These are phyloP conservation scores for Przewalskia tangutica DNA, from an alignment of 257 asterid species.

Conservation along the genomic window DNA sequence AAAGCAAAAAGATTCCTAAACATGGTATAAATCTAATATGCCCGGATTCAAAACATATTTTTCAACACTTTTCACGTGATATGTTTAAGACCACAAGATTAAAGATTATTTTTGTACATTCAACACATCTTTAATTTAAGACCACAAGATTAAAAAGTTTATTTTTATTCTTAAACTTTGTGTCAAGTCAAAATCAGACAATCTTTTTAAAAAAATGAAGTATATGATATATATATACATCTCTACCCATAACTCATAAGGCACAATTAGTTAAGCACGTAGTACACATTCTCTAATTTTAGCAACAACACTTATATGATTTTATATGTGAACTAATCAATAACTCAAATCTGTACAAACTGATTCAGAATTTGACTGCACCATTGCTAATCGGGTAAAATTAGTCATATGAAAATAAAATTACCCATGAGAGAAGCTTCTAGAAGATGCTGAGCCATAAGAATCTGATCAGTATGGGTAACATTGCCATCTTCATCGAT, in stretches of 20 bases:
- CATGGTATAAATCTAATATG: no score
- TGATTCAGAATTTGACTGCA: neutral
- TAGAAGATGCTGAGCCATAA: slow-evolving; percentile 52
- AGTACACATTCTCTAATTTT: neutral
- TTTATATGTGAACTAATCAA: neutral
- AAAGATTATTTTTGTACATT: no score
- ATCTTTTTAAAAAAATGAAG: no score
- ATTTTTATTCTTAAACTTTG: no score
- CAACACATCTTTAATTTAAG: no score
- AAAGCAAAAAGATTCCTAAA: no score
- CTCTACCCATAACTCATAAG: neutral
- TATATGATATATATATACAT: neutral
- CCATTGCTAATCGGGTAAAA: neutral
- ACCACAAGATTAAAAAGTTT: no score
- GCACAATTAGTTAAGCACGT: neutral
- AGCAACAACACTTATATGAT: neutral
- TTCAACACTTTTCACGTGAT: neutral
- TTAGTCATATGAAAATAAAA: neutral
- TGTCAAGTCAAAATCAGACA: no score
- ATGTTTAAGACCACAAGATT: no score
- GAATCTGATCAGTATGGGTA: slow-evolving; percentile 80
- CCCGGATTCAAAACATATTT: no score
- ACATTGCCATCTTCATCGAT: slow-evolving; percentile 53
- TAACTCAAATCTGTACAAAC: neutral
- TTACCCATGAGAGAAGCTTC: slow-evolving; percentile 95